Conservation (phyloP, 2,329 filamentous ascomycete genomes). For the Neopestalotiopsis sp. region DNA sequence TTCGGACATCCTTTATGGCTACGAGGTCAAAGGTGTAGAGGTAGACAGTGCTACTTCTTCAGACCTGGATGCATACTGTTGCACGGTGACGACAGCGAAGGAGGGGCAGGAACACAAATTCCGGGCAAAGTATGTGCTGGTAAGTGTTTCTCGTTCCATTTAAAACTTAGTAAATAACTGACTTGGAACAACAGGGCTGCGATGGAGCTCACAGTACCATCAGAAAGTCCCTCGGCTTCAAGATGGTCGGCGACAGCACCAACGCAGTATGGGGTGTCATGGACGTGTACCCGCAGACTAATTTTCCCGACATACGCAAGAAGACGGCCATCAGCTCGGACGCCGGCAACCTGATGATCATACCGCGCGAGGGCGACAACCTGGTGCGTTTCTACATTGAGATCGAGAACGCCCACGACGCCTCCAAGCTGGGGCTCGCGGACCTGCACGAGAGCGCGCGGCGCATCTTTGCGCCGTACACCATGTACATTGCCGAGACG, state of each 20-base stretch:
- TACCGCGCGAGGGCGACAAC: constrained; percentile 63
- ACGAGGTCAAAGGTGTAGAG: constrained; percentile 53
- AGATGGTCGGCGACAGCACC: constrained; percentile 55
- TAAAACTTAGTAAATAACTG: background rate
- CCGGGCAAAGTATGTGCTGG: constrained; percentile 57
- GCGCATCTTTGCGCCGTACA: constrained; percentile 59
- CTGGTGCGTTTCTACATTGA: constrained; percentile 69
- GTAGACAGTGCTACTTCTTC: constrained; percentile 49
- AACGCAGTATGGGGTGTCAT: constrained; percentile 43
- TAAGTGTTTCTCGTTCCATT: constrained; percentile 36
- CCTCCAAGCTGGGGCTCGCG: constrained; percentile 56
- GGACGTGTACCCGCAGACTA: constrained; percentile 59
- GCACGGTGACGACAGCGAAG: constrained; percentile 48
- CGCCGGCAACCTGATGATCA: constrained; percentile 63
- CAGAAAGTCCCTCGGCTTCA: constrained; percentile 55
- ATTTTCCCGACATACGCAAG: constrained; percentile 68
- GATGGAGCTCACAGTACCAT: constrained; percentile 59
- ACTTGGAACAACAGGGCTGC: constrained; percentile 36
- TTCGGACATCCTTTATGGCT: constrained; percentile 60
- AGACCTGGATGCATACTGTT: constrained; percentile 46
- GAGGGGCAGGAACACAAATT: constrained; percentile 46
- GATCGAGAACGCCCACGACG: constrained; percentile 49
- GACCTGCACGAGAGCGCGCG: constrained; percentile 58
- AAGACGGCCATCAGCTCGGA: constrained; percentile 59
- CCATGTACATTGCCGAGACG: constrained; percentile 59